A percentile compares a stretch with the other conserved stretches of the same genome.
These are phyloP conservation scores for Dictyostelium gargantuum DNA, from an alignment of 208 protist genomes.

Conservation along the genomic window DNA sequence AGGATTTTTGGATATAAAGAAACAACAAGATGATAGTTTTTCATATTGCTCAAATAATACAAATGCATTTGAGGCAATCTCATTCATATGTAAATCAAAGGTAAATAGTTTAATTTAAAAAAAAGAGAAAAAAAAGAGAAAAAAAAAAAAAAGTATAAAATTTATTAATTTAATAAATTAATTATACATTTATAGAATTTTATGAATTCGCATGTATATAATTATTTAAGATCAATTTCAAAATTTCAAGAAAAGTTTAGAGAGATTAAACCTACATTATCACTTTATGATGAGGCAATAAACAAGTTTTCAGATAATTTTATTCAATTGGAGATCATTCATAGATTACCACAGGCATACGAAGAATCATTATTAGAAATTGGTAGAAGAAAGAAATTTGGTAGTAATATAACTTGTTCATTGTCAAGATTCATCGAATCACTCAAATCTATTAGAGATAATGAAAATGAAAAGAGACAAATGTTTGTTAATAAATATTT, in stretches of 20 bases:
- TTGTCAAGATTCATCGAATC: conserved; percentile 8
- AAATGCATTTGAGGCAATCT: background rate
- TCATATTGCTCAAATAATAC: background rate
- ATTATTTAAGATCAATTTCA: background rate
- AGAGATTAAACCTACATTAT: background rate
- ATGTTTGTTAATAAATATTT: background rate
- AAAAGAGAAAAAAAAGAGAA: no score
- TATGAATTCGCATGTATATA: conserved; percentile 13
- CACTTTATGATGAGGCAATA: background rate
- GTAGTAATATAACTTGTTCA: background rate
- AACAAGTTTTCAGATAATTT: background rate
- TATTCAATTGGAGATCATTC: conserved; percentile 27
- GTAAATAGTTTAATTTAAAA: background rate
- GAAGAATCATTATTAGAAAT: conserved; percentile 35
- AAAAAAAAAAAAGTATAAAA: no score
- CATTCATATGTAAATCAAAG: background rate
- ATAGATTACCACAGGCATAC: background rate
- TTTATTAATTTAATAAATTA: background rate
- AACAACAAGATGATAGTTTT: background rate
- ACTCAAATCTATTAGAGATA: background rate
- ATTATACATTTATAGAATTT: background rate
- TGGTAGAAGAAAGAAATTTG: conserved; percentile 19
- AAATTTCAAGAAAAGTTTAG: conserved; percentile 2
- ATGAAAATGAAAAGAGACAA: conserved; percentile 37
- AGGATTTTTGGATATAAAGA: conserved; percentile 37